Conservation (phyloP, 139 green algal species). For the Haematococcus lacustris region DNA sequence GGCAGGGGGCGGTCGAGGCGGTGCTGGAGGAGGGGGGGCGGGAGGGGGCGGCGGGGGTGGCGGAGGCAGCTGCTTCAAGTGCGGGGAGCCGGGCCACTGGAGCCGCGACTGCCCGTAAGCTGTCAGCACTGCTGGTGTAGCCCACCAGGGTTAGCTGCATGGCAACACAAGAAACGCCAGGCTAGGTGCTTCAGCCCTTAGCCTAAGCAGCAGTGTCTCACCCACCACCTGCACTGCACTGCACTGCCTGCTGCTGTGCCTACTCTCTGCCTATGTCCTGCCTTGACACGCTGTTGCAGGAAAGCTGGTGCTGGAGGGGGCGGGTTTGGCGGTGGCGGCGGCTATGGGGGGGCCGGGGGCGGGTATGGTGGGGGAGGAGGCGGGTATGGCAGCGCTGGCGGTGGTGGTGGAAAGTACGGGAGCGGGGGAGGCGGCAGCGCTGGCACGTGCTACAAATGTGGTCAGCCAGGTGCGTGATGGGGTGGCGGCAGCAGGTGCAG, state of each 20-base stretch:
- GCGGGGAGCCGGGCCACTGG: neutral
- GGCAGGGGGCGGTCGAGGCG: neutral
- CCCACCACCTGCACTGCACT: neutral
- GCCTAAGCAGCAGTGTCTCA: neutral
- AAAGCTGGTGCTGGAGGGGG: neutral
- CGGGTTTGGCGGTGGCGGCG: neutral
- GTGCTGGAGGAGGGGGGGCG: neutral
- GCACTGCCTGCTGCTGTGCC: neutral
- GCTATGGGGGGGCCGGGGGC: neutral
- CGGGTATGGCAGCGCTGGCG: neutral
- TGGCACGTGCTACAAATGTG: conserved; percentile 8
- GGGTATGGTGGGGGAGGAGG: neutral
- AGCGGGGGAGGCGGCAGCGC: neutral
- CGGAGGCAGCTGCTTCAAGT: neutral
- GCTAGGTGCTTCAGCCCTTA: too few species aligned
- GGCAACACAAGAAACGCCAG: too few species aligned
- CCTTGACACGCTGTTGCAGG: too few species aligned
- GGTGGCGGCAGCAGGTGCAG: neutral
- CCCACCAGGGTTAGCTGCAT: too few species aligned
- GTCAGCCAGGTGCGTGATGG: conserved; percentile 8
- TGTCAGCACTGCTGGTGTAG: too few species aligned
- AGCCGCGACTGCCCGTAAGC: neutral
- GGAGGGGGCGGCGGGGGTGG: neutral
- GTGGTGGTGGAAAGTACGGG: conserved; percentile 1
- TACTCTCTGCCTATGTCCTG: neutral